Conservation (phyloP, 805 yeast genomes). For the Candida chilensis region DNA sequence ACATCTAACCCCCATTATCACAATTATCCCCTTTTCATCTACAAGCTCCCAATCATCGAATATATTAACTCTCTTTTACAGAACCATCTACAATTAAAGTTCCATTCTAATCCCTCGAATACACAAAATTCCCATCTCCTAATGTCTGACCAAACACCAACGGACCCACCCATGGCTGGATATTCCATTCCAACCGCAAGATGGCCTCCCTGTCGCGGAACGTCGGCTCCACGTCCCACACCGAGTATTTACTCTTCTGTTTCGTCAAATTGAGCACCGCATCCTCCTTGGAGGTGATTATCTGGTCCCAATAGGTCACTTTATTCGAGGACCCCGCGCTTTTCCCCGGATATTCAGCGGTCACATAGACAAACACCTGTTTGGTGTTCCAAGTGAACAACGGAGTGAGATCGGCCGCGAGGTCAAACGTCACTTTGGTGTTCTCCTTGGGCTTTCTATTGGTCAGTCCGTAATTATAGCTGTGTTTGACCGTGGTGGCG, state of each 20-base stretch:
- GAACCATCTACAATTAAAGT: too few species aligned
- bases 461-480: constrained; percentile 59
- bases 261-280: constrained; percentile 47
- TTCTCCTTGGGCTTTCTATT: constrained; percentile 70
- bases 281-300: constrained; percentile 47
- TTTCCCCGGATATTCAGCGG: constrained; percentile 67
- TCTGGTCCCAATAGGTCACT: constrained; percentile 88
- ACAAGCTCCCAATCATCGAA: too few species aligned
- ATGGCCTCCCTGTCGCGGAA: constrained; percentile 57
- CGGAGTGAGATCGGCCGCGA: constrained; percentile 65
- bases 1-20: too few species aligned
- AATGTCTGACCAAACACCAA: constrained; percentile 62
- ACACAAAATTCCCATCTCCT: too few species aligned
- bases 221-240: constrained; percentile 72
- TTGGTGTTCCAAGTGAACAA: constrained; percentile 96
- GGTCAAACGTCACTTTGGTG: constrained; percentile 59
- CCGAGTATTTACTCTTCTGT: constrained; percentile 65
- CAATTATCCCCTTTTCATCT: too few species aligned
- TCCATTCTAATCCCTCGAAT: too few species aligned
- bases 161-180: constrained; percentile 88
- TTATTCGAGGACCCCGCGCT: constrained; percentile 38
- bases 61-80: too few species aligned
- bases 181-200: constrained; percentile 76
- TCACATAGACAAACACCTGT: constrained; percentile 85
- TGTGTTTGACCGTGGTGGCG: constrained; percentile 35